Evolutionary conservation across 495 filamentous ascomycete genomes (phyloP).

Genomic region (Penicillium turbatum): DNA sequence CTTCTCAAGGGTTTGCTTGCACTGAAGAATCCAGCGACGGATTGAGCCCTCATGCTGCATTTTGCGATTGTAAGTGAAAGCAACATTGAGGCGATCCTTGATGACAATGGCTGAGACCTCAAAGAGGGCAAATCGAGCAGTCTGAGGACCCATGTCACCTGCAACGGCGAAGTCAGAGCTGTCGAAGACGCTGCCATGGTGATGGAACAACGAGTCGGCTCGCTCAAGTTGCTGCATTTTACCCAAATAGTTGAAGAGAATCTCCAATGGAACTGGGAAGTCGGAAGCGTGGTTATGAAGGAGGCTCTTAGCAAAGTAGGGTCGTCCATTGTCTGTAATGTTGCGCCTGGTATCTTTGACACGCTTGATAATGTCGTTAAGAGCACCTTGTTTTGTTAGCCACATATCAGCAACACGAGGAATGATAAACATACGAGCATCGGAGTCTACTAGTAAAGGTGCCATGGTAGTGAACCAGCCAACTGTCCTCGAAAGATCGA

Average conservation of each 20-base stretch:
- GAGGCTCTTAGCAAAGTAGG: constrained; percentile 49
- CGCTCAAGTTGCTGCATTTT: constrained; percentile 56
- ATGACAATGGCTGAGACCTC: constrained; percentile 58
- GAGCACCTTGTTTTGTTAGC: constrained; percentile 13
- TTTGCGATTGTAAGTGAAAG: constrained; percentile 57
- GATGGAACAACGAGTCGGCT: constrained; percentile 55
- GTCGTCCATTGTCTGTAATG: constrained; percentile 36
- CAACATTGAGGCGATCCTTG: constrained; percentile 55
- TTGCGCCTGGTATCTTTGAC: constrained; percentile 46
- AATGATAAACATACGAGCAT: constrained; percentile 27
- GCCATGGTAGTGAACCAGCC: constrained; percentile 60
- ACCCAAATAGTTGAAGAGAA: constrained; percentile 66
- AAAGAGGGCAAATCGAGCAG: constrained; percentile 57
- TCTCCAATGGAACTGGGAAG: constrained; percentile 58
- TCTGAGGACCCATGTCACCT: constrained; percentile 44
- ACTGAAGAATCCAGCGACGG: constrained; percentile 55
- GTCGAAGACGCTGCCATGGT: constrained; percentile 49
- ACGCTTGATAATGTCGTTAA: constrained; percentile 38
- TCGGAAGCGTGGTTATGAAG: constrained; percentile 40
- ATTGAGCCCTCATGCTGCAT: constrained; percentile 56
- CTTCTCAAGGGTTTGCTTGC: constrained; percentile 54
- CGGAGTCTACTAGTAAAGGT: constrained; percentile 36
- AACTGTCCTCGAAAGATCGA: constrained; percentile 54
- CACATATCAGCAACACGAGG: background rate
- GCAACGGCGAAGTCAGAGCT: constrained; percentile 39